These are phyloP conservation scores for Yarrowia osloensis DNA, from an alignment of 805 yeast genomes.

Conservation along the genomic window DNA sequence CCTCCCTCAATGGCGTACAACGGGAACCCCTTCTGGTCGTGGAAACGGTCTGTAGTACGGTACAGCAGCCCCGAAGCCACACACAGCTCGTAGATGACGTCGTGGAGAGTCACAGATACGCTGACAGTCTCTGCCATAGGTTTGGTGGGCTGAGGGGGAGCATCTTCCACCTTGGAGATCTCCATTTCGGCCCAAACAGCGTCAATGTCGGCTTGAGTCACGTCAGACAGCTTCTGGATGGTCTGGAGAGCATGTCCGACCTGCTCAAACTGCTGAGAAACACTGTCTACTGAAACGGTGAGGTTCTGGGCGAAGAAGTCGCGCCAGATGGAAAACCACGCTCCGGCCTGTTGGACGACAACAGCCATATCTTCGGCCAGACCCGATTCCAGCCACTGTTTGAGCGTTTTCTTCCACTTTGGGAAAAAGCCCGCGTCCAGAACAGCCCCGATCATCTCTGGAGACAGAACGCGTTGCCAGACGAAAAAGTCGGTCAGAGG, in stretches of 20 bases:
- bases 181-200: neutral
- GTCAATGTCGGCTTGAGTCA: neutral
- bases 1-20: constrained; percentile 37
- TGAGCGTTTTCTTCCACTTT: constrained; percentile 43
- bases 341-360: neutral
- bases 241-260: neutral
- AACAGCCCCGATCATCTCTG: constrained; percentile 36
- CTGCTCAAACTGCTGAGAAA: neutral
- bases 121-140: neutral
- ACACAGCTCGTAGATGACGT: constrained; percentile 67
- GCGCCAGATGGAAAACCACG: constrained; percentile 44
- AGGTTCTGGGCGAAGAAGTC: constrained; percentile 37
- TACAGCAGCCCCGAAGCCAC: constrained; percentile 33
- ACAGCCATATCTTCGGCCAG: neutral
- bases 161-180: neutral
- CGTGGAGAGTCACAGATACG: constrained; percentile 52
- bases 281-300: neutral
- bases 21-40: neutral
- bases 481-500: constrained; percentile 35
- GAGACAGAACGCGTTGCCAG: constrained; percentile 39
- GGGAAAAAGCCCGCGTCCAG: constrained; percentile 47
- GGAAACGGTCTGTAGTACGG: constrained; percentile 5
- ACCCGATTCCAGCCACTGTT: constrained; percentile 38
- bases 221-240: neutral
- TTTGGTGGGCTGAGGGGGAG: neutral